Conservation (phyloP, 305 asterid species). For the Rubia tinctorum region DNA sequence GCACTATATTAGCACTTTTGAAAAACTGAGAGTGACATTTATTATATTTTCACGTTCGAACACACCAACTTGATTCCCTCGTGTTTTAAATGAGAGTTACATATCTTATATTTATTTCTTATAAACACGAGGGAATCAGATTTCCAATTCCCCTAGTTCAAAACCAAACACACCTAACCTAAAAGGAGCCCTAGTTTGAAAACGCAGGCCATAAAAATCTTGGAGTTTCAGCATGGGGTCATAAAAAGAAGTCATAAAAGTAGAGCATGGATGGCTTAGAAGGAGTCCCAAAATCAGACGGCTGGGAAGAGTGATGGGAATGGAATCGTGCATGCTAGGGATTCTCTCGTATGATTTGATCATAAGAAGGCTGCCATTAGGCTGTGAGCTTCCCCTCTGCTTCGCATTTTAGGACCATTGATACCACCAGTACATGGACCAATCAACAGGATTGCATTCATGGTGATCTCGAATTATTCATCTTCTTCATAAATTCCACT, state of each 20-base stretch:
- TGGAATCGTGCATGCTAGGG: conserved; percentile 10
- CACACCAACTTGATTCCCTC: too few species aligned
- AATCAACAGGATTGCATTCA: conserved; percentile 20
- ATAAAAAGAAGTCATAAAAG: background rate
- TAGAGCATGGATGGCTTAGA: background rate
- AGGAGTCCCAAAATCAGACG: conserved; percentile 13
- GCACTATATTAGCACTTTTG: too few species aligned
- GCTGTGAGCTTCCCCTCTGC: conserved; percentile 9
- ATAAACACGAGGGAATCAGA: too few species aligned
- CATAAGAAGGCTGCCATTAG: conserved; percentile 7
- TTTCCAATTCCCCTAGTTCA: too few species aligned
- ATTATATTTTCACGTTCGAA: too few species aligned
- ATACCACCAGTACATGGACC: conserved; percentile 21
- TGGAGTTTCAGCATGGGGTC: background rate
- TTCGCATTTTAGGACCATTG: conserved; percentile 18
- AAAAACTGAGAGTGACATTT: too few species aligned
- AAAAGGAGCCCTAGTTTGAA: background rate
- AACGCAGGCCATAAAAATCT: background rate
- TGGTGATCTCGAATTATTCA: background rate
- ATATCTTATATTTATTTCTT: too few species aligned
- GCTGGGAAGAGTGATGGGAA: conserved; percentile 18
- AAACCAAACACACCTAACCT: background rate
- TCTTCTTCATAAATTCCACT: background rate
- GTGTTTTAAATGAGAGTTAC: too few species aligned
- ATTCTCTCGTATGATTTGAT: background rate